Conservation (phyloP, 164 flowering plant genomes). For the Pachysandra terminalis region DNA sequence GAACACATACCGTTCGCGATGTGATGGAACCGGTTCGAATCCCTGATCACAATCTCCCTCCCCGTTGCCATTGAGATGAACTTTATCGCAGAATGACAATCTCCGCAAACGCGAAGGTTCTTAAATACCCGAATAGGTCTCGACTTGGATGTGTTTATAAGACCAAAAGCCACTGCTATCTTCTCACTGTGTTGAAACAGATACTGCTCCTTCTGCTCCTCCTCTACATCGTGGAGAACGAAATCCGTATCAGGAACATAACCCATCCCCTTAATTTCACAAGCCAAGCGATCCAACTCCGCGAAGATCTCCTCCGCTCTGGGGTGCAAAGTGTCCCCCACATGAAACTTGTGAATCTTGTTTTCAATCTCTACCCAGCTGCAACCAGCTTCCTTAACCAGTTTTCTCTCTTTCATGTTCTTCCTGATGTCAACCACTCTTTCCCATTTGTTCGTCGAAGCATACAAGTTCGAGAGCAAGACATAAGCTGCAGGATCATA, state of each 20-base stretch:
- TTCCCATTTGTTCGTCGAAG: slow-evolving; percentile 63
- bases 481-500: slow-evolving; percentile 68
- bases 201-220: slow-evolving; percentile 63
- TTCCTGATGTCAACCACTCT: slow-evolving; percentile 52
- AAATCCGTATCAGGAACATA: slow-evolving; percentile 63
- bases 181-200: slow-evolving; percentile 86
- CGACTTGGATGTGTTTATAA: slow-evolving; percentile 43
- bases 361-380: slow-evolving; percentile 80
- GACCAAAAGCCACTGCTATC: slow-evolving; percentile 75
- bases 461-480: slow-evolving; percentile 80
- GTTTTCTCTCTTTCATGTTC: slow-evolving; percentile 58
- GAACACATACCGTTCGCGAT: slow-evolving; percentile 65
- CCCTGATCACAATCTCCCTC: slow-evolving; percentile 71
- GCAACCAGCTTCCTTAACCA: slow-evolving; percentile 83
- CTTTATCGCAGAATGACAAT: slow-evolving; percentile 73
- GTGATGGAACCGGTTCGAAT: slow-evolving; percentile 74
- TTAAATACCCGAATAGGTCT: slow-evolving; percentile 67
- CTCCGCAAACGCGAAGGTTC: slow-evolving; percentile 79
- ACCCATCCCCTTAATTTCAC: slow-evolving; percentile 57
- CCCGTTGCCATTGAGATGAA: slow-evolving; percentile 44
- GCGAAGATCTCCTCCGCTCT: slow-evolving; percentile 49
- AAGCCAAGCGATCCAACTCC: slow-evolving; percentile 44
- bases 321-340: slow-evolving; percentile 74
- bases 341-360: slow-evolving; percentile 61
- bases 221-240: slow-evolving; percentile 79